phyloP scores from a whole-genome alignment of 2,329 filamentous ascomycete species.

The Nigrograna mackinnonii region DNA sequence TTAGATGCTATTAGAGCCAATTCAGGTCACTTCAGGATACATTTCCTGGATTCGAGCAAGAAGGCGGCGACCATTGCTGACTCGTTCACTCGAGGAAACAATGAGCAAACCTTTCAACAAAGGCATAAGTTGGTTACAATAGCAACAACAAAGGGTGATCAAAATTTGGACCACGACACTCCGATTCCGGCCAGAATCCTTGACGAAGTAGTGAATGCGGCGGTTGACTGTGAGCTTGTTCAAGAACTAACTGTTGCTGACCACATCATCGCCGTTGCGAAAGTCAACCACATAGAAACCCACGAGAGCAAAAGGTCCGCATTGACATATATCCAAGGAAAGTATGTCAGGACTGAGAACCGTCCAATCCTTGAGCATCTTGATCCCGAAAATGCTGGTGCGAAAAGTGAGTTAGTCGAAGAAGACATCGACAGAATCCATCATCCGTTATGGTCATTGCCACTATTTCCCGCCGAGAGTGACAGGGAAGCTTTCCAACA shows the following conservation, averaged over 20 bases:
- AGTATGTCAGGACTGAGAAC: slow-evolving; percentile 13
- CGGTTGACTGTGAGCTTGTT: slow-evolving; percentile 39
- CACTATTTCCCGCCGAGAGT: too few relatives aligned
- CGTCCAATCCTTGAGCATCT: slow-evolving; percentile 10
- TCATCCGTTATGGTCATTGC: too few relatives aligned
- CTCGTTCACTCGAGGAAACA: slow-evolving; percentile 33
- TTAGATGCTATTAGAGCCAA: slow-evolving; percentile 55
- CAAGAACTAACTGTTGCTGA: slow-evolving; percentile 47
- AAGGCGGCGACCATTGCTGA: slow-evolving; percentile 32
- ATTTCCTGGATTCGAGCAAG: slow-evolving; percentile 47
- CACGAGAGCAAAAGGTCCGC: background rate
- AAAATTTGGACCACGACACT: slow-evolving; percentile 3
- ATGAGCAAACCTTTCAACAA: slow-evolving; percentile 19
- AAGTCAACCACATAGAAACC: slow-evolving; percentile 24
- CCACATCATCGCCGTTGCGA: slow-evolving; percentile 52
- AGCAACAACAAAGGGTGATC: slow-evolving; percentile 6
- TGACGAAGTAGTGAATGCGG: slow-evolving; percentile 21
- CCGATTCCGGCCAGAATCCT: slow-evolving; percentile 19
- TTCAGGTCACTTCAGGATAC: slow-evolving; percentile 50
- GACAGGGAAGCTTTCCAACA: too few relatives aligned
- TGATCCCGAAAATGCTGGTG: too few relatives aligned
- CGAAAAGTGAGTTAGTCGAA: too few relatives aligned
- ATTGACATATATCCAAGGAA: slow-evolving; percentile 18
- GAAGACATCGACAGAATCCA: too few relatives aligned
- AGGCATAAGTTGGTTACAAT: background rate